Evolutionary conservation across 805 yeast genomes (phyloP).

Genomic region (Cyberlindnera suaveolens): DNA sequence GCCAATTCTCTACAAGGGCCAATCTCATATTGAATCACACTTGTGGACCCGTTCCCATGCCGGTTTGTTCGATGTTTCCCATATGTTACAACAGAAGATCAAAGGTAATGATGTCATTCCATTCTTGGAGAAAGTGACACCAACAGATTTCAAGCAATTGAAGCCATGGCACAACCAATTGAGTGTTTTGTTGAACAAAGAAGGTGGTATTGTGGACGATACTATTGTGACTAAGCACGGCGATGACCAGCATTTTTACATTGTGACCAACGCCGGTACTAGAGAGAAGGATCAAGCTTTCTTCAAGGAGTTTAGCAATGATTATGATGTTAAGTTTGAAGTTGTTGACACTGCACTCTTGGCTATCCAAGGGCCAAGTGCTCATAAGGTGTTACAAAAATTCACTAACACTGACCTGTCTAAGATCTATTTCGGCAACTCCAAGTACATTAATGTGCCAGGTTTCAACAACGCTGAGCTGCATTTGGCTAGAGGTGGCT

Average conservation of each 20-base stretch:
- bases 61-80: slow-evolving; percentile 94
- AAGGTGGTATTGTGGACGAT: slow-evolving; percentile 90
- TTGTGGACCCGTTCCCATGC: slow-evolving; percentile 86
- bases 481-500: slow-evolving; percentile 92
- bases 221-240: slow-evolving; percentile 82
- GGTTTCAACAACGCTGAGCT: slow-evolving; percentile 36
- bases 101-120: slow-evolving; percentile 60
- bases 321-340: slow-evolving; percentile 29
- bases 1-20: slow-evolving; percentile 88
- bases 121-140: slow-evolving; percentile 79
- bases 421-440: slow-evolving; percentile 68
- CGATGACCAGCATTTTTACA: slow-evolving; percentile 57
- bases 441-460: slow-evolving; percentile 23
- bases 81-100: slow-evolving; percentile 89
- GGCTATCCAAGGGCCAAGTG: slow-evolving; percentile 91
- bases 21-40: slow-evolving; percentile 87
- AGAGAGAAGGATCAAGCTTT: slow-evolving; percentile 73
- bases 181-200: slow-evolving; percentile 64
- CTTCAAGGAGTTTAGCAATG: slow-evolving; percentile 44
- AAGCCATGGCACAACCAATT: slow-evolving; percentile 59
- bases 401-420: slow-evolving; percentile 54
- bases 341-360: slow-evolving; percentile 68
- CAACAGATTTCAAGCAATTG: slow-evolving; percentile 66
- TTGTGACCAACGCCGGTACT: slow-evolving; percentile 96
- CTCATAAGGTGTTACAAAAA: slow-evolving; percentile 60